Evolutionary conservation across 176 grass and related monocot species (phyloP).

Genomic region (Eragrostis nindensis): DNA sequence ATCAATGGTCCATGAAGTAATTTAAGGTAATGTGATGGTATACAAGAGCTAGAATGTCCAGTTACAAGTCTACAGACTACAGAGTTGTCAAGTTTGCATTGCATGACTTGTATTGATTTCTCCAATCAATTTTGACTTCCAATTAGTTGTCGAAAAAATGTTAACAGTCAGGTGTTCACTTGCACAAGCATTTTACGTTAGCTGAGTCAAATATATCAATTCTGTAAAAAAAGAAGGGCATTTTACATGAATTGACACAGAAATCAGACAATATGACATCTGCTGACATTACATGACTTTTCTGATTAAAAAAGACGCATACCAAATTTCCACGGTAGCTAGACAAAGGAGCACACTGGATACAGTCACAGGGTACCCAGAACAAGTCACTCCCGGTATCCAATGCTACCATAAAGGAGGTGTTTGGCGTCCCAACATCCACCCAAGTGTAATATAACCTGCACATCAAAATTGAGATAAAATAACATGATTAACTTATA

Average conservation of each 20-base stretch:
- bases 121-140: background rate
- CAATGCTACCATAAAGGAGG: slow-evolving; percentile 88
- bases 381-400: slow-evolving; percentile 98
- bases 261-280: background rate
- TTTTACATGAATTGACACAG: background rate
- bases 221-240: background rate
- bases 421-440: slow-evolving; percentile 81
- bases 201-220: background rate
- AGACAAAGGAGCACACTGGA: slow-evolving; percentile 86
- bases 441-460: slow-evolving; percentile 99
- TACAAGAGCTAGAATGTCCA: background rate
- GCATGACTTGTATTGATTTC: slow-evolving; percentile 6
- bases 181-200: background rate
- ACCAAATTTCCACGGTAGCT: slow-evolving; percentile 87
- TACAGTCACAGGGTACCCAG: slow-evolving; percentile 95
- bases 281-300: slow-evolving; percentile 5
- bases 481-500: slow-evolving; percentile 31
- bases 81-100: background rate
- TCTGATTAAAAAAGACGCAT: slow-evolving; percentile 33
- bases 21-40: background rate
- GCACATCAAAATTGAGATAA: slow-evolving; percentile 11
- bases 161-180: background rate
- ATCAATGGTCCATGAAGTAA: background rate
- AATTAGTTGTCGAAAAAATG: background rate
- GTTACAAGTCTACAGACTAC: slow-evolving; percentile 9